These are phyloP conservation scores for Fagopyrum homotropicum DNA, from an alignment of 148 eudicot genomes.

Conservation along the genomic window DNA sequence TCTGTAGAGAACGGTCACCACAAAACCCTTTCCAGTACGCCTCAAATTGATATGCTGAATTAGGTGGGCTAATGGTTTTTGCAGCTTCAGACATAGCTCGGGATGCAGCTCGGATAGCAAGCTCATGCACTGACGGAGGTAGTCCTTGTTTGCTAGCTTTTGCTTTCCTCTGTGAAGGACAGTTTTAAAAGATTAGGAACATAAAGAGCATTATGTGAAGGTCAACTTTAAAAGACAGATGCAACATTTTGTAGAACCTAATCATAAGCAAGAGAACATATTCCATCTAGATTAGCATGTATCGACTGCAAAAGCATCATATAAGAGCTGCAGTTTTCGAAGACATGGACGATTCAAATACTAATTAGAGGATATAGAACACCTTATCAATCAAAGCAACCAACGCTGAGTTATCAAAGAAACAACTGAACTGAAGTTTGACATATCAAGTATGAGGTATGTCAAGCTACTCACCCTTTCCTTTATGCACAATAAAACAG, in stretches of 20 bases:
- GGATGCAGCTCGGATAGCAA: slow-evolving; percentile 87
- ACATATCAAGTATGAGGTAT: background rate
- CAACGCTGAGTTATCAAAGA: background rate
- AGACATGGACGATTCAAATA: background rate
- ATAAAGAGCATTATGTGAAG: background rate
- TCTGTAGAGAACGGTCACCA: slow-evolving; percentile 73
- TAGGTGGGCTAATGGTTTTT: slow-evolving; percentile 66
- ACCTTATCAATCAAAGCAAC: background rate
- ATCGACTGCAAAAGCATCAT: background rate
- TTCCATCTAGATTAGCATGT: background rate
- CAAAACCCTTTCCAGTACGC: slow-evolving; percentile 71
- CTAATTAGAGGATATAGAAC: background rate
- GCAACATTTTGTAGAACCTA: background rate
- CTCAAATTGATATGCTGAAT: slow-evolving; percentile 94
- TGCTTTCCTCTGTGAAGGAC: slow-evolving; percentile 16
- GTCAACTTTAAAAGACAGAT: background rate
- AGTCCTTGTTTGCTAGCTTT: slow-evolving; percentile 38
- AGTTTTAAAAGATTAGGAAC: background rate
- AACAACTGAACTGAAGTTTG: background rate
- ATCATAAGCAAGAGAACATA: background rate
- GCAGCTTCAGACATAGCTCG: slow-evolving; percentile 76
- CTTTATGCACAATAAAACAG: background rate
- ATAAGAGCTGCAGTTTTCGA: background rate
- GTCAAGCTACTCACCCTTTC: background rate
- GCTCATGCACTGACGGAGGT: slow-evolving; percentile 63